Evolutionary conservation across 176 grass and related monocot species (phyloP).

Genomic region (Carex scoparia): DNA sequence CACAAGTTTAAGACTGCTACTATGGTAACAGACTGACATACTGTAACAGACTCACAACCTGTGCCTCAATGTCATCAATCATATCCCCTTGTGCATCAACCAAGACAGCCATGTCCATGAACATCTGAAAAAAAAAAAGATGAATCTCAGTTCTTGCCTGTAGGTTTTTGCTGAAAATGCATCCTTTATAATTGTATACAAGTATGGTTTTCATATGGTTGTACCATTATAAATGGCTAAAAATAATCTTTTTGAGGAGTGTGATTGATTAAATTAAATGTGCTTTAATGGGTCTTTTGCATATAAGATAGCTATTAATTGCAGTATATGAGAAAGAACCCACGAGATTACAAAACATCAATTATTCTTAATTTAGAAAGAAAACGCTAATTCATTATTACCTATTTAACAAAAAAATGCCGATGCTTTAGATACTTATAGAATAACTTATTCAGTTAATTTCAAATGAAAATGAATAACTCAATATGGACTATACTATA

Average conservation of each 20-base stretch:
- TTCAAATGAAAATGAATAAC: not conserved
- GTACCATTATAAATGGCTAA: not conserved
- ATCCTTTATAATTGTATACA: not conserved
- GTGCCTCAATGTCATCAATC: slow-evolving; percentile 47
- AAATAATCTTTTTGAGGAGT: not conserved
- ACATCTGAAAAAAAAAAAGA: slow-evolving; percentile 33
- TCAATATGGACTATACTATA: not conserved
- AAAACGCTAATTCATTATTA: not conserved
- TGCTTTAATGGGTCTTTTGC: not conserved
- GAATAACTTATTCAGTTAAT: not conserved
- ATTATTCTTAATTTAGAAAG: not conserved
- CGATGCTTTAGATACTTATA: not conserved
- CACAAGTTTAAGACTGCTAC: not conserved
- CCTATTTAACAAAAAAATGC: not conserved
- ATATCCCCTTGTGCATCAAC: slow-evolving; percentile 51
- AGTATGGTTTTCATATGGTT: not conserved
- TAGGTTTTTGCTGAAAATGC: not conserved
- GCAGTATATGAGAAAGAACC: not conserved
- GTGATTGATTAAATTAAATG: not conserved
- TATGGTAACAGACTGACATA: not conserved
- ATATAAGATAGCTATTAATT: not conserved
- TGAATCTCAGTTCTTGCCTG: not conserved
- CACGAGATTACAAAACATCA: not conserved
- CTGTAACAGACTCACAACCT: slow-evolving; percentile 21
- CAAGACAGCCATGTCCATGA: slow-evolving; percentile 51